Evolutionary conservation across 1,284 basidiomycete species (phyloP).

Genomic region (Pseudozyma sp.): DNA sequence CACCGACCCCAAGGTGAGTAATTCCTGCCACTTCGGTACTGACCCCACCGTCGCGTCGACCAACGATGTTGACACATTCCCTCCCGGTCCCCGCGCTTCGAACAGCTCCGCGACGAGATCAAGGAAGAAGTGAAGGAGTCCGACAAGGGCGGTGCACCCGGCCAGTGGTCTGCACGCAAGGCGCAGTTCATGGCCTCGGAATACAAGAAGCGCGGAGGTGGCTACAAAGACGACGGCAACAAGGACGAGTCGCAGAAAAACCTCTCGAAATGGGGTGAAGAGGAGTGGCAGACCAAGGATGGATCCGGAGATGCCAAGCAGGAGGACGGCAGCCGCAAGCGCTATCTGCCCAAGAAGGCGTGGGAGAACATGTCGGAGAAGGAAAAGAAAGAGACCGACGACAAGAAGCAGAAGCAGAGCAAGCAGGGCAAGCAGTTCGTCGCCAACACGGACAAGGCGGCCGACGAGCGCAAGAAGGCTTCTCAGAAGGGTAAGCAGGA

Average conservation of each 20-base stretch:
- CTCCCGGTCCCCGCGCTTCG: background rate
- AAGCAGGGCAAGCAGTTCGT: conserved; percentile 46
- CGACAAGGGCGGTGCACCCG: conserved; percentile 44
- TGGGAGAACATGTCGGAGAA: conserved; percentile 51
- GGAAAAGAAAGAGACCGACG: conserved; percentile 44
- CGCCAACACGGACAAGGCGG: conserved; percentile 32
- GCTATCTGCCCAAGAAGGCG: conserved; percentile 48
- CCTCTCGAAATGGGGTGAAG: conserved; percentile 39
- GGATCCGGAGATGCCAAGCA: conserved; percentile 44
- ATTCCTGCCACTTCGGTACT: too few species aligned
- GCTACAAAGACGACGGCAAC: conserved; percentile 41
- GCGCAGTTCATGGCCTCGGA: conserved; percentile 44
- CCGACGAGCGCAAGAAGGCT: conserved; percentile 34
- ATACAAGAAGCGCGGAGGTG: conserved; percentile 47
- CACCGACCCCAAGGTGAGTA: conserved; percentile 45
- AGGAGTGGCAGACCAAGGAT: conserved; percentile 51
- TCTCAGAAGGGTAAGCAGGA: conserved; percentile 12
- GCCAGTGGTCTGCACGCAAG: conserved; percentile 46
- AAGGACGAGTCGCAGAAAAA: conserved; percentile 50
- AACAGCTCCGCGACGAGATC: conserved; percentile 30
- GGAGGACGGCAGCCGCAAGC: conserved; percentile 35
- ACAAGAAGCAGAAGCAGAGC: conserved; percentile 43
- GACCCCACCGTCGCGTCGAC: too few species aligned
- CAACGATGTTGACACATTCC: background rate
- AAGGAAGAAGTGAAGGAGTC: conserved; percentile 43